Evolutionary conservation across 2,329 filamentous ascomycete species (phyloP), one percentile per base, ranked within the genome.

Genomic region (Ampelomyces quisqualis): DNA sequence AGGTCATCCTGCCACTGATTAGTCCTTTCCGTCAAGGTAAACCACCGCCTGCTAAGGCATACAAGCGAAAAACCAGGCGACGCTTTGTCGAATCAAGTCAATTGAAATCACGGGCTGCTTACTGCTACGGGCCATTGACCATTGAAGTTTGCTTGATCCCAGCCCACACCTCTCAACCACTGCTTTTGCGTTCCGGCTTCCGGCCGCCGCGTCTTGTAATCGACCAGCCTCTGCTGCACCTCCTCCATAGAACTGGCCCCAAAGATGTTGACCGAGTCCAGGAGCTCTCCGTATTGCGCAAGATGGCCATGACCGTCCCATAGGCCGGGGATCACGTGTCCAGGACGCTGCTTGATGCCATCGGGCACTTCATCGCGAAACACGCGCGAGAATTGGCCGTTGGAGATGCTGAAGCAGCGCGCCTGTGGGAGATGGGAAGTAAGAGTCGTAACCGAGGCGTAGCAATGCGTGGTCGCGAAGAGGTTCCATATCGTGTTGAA

Each of bases 271-370:
- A 83, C 82, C 4, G 80, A 83, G 53, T 83, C 77, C 24, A 86
- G 68, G 55, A 84, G 82, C 64, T 86, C 82, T 35, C 80, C 84
- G 59, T 84, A 86, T 52, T 78, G 76, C 13, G 83, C 60, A 33
- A 87, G 67, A 58, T 87, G 84, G 0, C 81, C 84, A 60, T 87
- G 84, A 0, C 82, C 83, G 50, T 88, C 84, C 78, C 83, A 86
- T 2, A 88, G 70, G 0, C 84, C 84, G 0, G 84, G 84, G 18
- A 85, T 77, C 2, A 78, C 82, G 51, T 79, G 75, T 0, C 81
- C 81, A 4, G 64, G 56, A 15, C 42, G 49, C 9, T 70, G 53
- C 15, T 65, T 67, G 11, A 60, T n/a, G n/a, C n/a, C 38, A 8
- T 34, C 31, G 10, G 59, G 62, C 7, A 57, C 58, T 11, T 58